Evolutionary conservation across 2,329 filamentous ascomycete genomes (phyloP), one percentile per base, ranked within the genome.

Genomic region (Elsinoe australis): DNA sequence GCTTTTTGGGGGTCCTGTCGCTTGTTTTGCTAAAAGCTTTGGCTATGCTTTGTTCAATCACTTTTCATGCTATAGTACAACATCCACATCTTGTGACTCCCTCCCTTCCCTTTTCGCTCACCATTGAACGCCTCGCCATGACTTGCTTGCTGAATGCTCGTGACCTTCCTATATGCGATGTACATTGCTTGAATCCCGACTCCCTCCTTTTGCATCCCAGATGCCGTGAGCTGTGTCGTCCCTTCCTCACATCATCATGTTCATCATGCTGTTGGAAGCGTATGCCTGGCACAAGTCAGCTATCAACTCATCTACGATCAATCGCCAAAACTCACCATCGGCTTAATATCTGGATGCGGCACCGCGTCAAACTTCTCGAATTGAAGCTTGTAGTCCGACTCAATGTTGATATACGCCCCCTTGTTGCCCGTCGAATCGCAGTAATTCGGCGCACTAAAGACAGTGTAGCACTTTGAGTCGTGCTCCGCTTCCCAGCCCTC

Each of bases 401-500:
- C 85, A 55, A 98, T 84, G 68, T 98, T 96, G 77, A 98, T 98
- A 67, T 94, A 98, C 14, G 92, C 92, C 55, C 92, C 92, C 71
- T 89, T 92, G 71, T 98, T 98, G 71, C 95, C 90, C 0, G 92
- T 96, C 59, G 87, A 87, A 64, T 98, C 92, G 68, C 92, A 98
- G 67, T 98, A 98, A 67, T 82, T 94, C 31, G 92, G 92, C 19
- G 92, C 92, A 32, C 90, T 96, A 74, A 98, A 98, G 58, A 98
- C 92, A 38, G 92, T 98, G 59, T 98, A 95, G 65, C 92, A 98
- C 58, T 80, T 83, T 55, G 90, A 92, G 59, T 92, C 85, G 65
- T 98, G 92, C 73, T 98, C 90, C 56, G 95, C 85, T 65, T 98
- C 90, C 62, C 96, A 98, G n/a, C 92, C 92, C 52, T 92, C 89